phyloP scores from a whole-genome alignment of 2,329 filamentous ascomycete species.

The Aureobasidium sp. region DNA sequence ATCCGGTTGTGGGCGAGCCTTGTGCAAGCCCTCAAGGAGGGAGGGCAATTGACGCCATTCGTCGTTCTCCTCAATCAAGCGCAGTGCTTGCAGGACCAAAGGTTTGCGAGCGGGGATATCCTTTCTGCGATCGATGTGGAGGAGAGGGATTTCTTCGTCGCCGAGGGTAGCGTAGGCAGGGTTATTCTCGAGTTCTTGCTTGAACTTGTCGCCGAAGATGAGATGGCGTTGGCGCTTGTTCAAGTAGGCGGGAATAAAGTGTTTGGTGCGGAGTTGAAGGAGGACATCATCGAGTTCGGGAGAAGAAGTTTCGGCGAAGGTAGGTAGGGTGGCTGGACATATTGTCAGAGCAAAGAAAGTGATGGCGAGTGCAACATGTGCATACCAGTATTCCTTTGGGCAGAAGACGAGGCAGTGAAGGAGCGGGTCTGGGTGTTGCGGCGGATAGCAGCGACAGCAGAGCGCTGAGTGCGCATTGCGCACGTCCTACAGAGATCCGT shows the following conservation, averaged over 20 bases:
- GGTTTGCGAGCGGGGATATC: constrained; percentile 26
- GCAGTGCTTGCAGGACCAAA: constrained; percentile 26
- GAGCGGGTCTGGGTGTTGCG: constrained; percentile 11
- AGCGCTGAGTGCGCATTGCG: constrained; percentile 27
- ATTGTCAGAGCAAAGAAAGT: background rate
- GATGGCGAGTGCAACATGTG: background rate
- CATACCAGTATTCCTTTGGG: constrained; percentile 9
- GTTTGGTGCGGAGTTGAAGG: constrained; percentile 34
- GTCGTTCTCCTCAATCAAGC: constrained; percentile 24
- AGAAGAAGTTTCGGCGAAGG: constrained; percentile 35
- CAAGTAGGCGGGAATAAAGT: constrained; percentile 41
- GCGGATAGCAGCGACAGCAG: constrained; percentile 19
- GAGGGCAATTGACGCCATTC: constrained; percentile 32
- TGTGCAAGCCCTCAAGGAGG: constrained; percentile 29
- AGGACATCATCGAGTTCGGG: constrained; percentile 37
- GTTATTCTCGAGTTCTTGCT: constrained; percentile 36
- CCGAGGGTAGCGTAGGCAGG: constrained; percentile 38
- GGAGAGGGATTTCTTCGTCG: constrained; percentile 32
- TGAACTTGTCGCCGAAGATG: constrained; percentile 36
- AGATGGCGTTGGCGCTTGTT: constrained; percentile 35
- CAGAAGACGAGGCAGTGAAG: constrained; percentile 11
- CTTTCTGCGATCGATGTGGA: constrained; percentile 27
- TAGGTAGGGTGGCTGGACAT: constrained; percentile 32
- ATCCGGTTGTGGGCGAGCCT: constrained; percentile 20
- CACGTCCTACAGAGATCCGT: constrained; percentile 27